Evolutionary conservation across 208 protist species (phyloP).

Genomic region (Crithidia acanthocephali): DNA sequence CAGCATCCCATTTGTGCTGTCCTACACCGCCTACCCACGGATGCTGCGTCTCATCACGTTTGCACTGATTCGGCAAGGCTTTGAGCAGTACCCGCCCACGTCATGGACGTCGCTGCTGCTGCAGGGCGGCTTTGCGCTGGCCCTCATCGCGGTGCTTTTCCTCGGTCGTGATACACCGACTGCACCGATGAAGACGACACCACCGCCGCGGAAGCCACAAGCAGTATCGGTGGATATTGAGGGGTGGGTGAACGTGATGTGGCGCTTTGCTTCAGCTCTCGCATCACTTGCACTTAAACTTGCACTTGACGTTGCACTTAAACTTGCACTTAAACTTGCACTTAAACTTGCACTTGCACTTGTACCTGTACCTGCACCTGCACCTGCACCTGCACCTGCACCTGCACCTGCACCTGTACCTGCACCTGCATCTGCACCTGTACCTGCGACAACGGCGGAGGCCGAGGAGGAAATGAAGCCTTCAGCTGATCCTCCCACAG

Average conservation of each 20-base stretch:
- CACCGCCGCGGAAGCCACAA: no score
- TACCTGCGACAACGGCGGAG: neutral
- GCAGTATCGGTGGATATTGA: no score
- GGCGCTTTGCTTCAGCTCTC: no score
- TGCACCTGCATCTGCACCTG: neutral
- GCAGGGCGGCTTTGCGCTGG: constrained; percentile 43
- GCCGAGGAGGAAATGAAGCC: neutral
- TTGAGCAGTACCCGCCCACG: constrained; percentile 71
- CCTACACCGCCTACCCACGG: constrained; percentile 45
- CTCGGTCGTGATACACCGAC: constrained; percentile 26
- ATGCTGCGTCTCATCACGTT: constrained; percentile 39
- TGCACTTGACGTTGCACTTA: no score
- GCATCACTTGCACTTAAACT: no score
- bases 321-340: no score
- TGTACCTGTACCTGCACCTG: no score
- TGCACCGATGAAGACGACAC: neutral
- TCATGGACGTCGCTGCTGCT: constrained; percentile 49
- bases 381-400: neutral
- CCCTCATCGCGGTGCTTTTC: constrained; percentile 50
- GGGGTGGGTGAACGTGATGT: no score
- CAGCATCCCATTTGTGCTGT: constrained; percentile 72
- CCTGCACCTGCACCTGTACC: neutral
- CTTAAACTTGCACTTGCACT: no score
- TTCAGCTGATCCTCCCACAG: neutral
- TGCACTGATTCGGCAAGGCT: constrained; percentile 56